Evolutionary conservation across 805 yeast genomes (phyloP).

Genomic region (Pichia scutulata): DNA sequence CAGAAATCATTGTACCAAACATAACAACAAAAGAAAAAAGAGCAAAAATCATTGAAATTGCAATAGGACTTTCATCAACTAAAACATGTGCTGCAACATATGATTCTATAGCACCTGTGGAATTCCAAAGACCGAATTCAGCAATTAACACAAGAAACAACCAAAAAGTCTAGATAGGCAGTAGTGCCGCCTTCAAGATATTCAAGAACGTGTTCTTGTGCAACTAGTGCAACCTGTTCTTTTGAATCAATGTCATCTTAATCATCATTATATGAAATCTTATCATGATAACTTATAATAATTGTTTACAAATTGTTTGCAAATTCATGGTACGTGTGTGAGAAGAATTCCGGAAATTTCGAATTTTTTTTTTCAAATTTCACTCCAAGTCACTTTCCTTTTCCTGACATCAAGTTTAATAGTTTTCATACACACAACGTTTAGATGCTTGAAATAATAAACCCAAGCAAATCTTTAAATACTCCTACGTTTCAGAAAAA

Average conservation of each 20-base stretch:
- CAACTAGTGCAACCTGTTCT: neutral
- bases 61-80: slow-evolving; percentile 32
- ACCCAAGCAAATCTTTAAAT: too few species aligned
- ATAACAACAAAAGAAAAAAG: slow-evolving; percentile 37
- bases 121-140: slow-evolving; percentile 57
- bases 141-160: slow-evolving; percentile 47
- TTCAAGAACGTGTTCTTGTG: slow-evolving; percentile 10
- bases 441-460: too few species aligned
- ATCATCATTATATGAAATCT: neutral
- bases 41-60: slow-evolving; percentile 68
- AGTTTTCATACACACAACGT: too few species aligned
- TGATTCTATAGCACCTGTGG: slow-evolving; percentile 62
- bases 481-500: too few species aligned
- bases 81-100: slow-evolving; percentile 50
- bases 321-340: too few species aligned
- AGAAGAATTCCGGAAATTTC: too few species aligned
- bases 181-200: slow-evolving; percentile 57
- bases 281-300: too few species aligned
- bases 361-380: too few species aligned
- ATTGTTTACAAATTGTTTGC: too few species aligned
- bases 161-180: slow-evolving; percentile 42
- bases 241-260: neutral
- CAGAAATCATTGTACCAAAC: slow-evolving; percentile 35
- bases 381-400: too few species aligned
- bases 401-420: too few species aligned